Conservation (phyloP, 768 basidiomycete species). For the Chalciporus sphaerocephalus region DNA sequence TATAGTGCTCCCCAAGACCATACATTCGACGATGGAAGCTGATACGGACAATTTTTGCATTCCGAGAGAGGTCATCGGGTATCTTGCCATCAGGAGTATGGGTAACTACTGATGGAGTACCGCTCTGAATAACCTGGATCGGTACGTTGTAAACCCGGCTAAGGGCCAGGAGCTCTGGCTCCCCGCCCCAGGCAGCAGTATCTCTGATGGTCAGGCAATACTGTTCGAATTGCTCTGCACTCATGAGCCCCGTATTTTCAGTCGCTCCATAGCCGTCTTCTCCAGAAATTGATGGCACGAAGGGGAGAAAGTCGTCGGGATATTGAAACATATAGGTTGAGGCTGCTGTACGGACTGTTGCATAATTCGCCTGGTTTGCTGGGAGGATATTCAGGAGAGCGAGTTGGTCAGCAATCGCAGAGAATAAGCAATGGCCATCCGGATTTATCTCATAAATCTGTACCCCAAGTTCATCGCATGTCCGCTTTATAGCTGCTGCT, state of each 20-base stretch:
- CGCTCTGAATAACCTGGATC: conserved; percentile 87
- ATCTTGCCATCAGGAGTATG: conserved; percentile 55
- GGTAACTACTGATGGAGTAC: conserved; percentile 75
- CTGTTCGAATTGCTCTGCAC: conserved; percentile 51
- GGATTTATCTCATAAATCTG: conserved; percentile 80
- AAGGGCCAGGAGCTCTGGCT: conserved; percentile 92
- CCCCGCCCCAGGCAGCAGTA: conserved; percentile 95
- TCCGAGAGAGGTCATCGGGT: conserved; percentile 22
- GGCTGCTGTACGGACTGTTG: conserved; percentile 60
- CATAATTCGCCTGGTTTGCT: conserved; percentile 53
- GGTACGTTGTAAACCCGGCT: conserved; percentile 76
- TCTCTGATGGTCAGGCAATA: conserved; percentile 79
- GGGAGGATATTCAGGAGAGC: conserved; percentile 64
- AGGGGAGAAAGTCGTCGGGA: conserved; percentile 88
- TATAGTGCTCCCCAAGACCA: conserved; percentile 96
- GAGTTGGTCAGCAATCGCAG: conserved; percentile 91
- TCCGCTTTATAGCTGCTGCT: conserved; percentile 54
- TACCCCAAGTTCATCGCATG: conserved; percentile 63
- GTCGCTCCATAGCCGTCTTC: conserved; percentile 66
- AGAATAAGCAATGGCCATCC: conserved; percentile 95
- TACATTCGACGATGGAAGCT: conserved; percentile 95
- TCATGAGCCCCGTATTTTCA: conserved; percentile 66
- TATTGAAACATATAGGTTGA: conserved; percentile 79
- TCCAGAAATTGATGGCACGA: conserved; percentile 70
- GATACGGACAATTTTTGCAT: conserved; percentile 53